phyloP scores from a whole-genome alignment of 2,329 filamentous ascomycete species.

The Xylariaceae sp. region DNA sequence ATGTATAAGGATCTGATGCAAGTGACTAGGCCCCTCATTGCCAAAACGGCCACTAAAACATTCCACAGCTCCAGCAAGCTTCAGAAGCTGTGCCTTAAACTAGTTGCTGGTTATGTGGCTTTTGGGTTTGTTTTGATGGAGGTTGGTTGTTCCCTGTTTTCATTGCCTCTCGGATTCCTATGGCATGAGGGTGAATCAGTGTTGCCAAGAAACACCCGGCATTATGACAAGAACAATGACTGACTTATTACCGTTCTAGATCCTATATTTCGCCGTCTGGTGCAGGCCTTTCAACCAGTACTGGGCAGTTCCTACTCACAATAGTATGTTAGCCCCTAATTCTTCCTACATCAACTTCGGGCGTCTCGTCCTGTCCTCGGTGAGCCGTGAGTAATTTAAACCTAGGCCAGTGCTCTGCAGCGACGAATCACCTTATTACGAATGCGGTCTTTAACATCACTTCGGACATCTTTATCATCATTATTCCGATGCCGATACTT shows the following conservation, averaged over 20 bases:
- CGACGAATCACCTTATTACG: conserved; percentile 52
- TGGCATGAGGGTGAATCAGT: too few species aligned
- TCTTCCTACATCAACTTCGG: not conserved
- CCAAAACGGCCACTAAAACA: not conserved
- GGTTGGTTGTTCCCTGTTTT: conserved; percentile 14
- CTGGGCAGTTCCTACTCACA: conserved; percentile 51
- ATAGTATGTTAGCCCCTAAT: conserved; percentile 33
- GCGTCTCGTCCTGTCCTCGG: not conserved
- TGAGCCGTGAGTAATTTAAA: conserved; percentile 3
- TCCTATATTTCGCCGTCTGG: conserved; percentile 38
- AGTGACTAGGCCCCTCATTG: conserved; percentile 19
- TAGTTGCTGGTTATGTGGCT: conserved; percentile 43
- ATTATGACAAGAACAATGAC: not conserved
- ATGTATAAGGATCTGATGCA: conserved; percentile 53
- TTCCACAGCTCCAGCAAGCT: conserved; percentile 39
- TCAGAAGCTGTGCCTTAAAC: conserved; percentile 44
- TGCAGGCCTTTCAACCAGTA: conserved; percentile 53
- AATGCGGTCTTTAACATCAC: conserved; percentile 56
- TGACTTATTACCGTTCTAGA: conserved; percentile 1
- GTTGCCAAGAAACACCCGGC: too few species aligned
- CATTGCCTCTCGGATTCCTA: not conserved
- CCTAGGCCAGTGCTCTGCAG: conserved; percentile 51
- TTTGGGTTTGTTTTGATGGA: conserved; percentile 48
- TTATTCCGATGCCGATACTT: conserved; percentile 51
- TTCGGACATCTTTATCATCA: conserved; percentile 55